Conservation (phyloP, 208 protist species). For the Tetramitus jugosus region DNA sequence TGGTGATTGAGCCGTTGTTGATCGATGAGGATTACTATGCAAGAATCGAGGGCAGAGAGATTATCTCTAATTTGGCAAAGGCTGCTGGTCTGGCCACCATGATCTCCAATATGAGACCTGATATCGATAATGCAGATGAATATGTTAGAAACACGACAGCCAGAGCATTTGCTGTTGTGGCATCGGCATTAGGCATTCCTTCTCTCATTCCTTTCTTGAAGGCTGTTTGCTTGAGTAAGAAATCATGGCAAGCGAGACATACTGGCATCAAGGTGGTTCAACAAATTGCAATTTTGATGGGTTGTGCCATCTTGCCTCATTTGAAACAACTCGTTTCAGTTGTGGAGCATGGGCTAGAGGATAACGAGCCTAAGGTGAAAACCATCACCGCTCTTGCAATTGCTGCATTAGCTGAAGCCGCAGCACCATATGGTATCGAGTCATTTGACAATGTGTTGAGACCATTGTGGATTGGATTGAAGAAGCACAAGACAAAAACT, state of each 20-base stretch:
- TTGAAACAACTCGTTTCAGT: conserved; percentile 86
- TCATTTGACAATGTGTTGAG: conserved; percentile 88
- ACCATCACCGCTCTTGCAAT: conserved; percentile 90
- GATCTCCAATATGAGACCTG: conserved; percentile 92
- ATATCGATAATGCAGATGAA: conserved; percentile 94
- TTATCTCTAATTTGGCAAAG: conserved; percentile 95
- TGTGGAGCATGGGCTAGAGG: conserved; percentile 80
- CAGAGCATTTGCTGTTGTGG: conserved; percentile 91
- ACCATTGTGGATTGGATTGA: conserved; percentile 86
- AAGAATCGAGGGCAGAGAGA: conserved; percentile 95
- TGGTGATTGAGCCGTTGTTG: conserved; percentile 96
- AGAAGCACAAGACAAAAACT: conserved; percentile 81
- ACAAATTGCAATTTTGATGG: conserved; percentile 91
- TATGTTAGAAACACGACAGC: conserved; percentile 96
- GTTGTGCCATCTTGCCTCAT: conserved; percentile 91
- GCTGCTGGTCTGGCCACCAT: conserved; percentile 94
- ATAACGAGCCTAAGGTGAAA: conserved; percentile 85
- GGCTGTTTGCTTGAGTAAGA: conserved; percentile 90
- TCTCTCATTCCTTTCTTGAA: conserved; percentile 89
- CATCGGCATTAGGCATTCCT: conserved; percentile 88
- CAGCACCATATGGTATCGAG: conserved; percentile 95
- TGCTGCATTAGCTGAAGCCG: conserved; percentile 88
- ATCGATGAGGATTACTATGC: conserved; percentile 95
- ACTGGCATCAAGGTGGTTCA: conserved; percentile 93
- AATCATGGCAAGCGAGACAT: conserved; percentile 88